Evolutionary conservation across 331 rosid genomes (phyloP).

Genomic region (Arachis monticola): DNA sequence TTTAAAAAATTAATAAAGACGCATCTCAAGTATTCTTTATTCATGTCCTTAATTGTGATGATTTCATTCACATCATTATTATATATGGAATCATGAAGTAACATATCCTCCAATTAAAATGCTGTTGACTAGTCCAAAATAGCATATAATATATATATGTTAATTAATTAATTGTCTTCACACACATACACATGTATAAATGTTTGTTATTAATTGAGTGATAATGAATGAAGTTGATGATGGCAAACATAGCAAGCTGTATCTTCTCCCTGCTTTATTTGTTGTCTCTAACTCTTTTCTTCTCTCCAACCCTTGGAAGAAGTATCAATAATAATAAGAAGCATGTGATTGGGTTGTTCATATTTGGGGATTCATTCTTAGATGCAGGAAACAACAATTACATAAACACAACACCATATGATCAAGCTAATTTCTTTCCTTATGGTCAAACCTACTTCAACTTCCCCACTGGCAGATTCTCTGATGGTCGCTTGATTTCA

Average conservation of each 20-base stretch:
- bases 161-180: neutral
- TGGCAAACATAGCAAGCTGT: neutral
- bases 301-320: conserved; percentile 16
- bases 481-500: conserved; percentile 83
- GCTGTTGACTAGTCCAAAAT: conserved; percentile 33
- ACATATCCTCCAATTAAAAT: conserved; percentile 29
- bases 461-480: conserved; percentile 86
- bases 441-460: conserved; percentile 77
- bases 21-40: neutral
- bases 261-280: neutral
- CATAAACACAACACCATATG: conserved; percentile 82
- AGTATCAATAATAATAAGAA: conserved; percentile 6
- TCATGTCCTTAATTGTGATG: neutral
- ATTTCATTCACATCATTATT: neutral
- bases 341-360: conserved; percentile 51
- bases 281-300: conserved; percentile 2
- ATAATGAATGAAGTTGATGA: neutral
- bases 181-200: conserved; percentile 1
- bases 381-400: conserved; percentile 95
- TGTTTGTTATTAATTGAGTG: too few relatives aligned
- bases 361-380: conserved; percentile 88
- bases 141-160: too few relatives aligned
- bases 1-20: too few relatives aligned
- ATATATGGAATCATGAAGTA: neutral
- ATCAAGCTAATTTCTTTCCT: conserved; percentile 94